Conservation (phyloP, 345 rosid species). For the Hypericum perforatum region DNA sequence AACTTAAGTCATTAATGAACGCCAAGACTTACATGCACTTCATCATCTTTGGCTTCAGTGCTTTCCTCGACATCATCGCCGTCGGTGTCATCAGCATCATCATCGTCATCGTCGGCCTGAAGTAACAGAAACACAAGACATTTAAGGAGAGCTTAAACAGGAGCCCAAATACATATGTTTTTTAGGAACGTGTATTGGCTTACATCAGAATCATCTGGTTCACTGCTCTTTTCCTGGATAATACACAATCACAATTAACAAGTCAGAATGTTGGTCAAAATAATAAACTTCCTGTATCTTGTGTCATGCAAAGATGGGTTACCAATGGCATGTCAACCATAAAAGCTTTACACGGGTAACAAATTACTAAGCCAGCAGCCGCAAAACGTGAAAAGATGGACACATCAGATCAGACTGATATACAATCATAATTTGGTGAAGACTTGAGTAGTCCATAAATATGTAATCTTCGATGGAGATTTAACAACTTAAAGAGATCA, state of each 20-base stretch:
- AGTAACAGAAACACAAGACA: not conserved
- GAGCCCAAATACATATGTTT: not conserved
- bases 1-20: not conserved
- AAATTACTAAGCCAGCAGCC: not conserved
- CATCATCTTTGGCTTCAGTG: slow-evolving; percentile 23
- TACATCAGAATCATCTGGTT: slow-evolving; percentile 68
- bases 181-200: slow-evolving; percentile 11
- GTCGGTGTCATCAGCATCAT: slow-evolving; percentile 21
- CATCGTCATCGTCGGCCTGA: slow-evolving; percentile 57
- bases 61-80: slow-evolving; percentile 25
- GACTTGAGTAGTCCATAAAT: too few species aligned
- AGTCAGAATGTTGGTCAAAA: slow-evolving; percentile 1
- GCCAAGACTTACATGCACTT: slow-evolving; percentile 27
- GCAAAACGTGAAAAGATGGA: too few species aligned
- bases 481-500: not conserved
- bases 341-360: too few species aligned
- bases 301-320: too few species aligned
- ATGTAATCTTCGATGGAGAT: too few species aligned
- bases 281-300: too few species aligned
- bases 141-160: slow-evolving; percentile 1
- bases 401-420: too few species aligned
- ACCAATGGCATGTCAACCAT: too few species aligned
- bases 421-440: too few species aligned
- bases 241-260: not conserved
- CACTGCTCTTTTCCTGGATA: slow-evolving; percentile 57